These are phyloP conservation scores for Ramaria sp. DNA, from an alignment of 768 basidiomycete genomes.

Conservation along the genomic window DNA sequence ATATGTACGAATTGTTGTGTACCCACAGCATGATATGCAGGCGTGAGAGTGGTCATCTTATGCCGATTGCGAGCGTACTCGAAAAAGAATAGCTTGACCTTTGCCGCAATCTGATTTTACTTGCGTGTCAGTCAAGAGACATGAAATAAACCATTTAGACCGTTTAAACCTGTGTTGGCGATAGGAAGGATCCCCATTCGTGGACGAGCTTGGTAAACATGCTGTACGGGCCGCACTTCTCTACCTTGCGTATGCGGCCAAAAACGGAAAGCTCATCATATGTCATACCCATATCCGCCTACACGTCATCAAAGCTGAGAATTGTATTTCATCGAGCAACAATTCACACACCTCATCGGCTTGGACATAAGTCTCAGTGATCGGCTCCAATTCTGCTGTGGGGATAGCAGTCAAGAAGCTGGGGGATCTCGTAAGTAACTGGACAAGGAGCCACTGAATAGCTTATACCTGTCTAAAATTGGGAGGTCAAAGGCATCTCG, in stretches of 20 bases:
- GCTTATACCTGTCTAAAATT: constrained; percentile 59
- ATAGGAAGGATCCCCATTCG: constrained; percentile 83
- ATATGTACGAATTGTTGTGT: not conserved
- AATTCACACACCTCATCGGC: constrained; percentile 68
- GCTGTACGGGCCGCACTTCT: constrained; percentile 96
- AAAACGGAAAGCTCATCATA: constrained; percentile 94
- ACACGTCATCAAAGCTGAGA: constrained; percentile 7
- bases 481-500: constrained; percentile 72
- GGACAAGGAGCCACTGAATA: constrained; percentile 2
- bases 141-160: too few relatives aligned
- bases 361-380: constrained; percentile 88
- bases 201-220: constrained; percentile 93
- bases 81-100: constrained; percentile 96
- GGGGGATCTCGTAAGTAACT: not conserved
- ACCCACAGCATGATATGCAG: constrained; percentile 85
- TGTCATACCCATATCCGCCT: constrained; percentile 99
- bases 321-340: not conserved
- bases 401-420: constrained; percentile 91
- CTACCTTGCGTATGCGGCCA: constrained; percentile 87
- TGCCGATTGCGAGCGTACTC: constrained; percentile 94
- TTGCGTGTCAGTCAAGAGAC: constrained; percentile 2
- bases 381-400: constrained; percentile 94
- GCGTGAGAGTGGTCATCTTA: constrained; percentile 97
- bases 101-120: constrained; percentile 74
- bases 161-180: constrained; percentile 63